Conservation (phyloP, 768 basidiomycete species). For the Holtermanniella nyarrowii region DNA sequence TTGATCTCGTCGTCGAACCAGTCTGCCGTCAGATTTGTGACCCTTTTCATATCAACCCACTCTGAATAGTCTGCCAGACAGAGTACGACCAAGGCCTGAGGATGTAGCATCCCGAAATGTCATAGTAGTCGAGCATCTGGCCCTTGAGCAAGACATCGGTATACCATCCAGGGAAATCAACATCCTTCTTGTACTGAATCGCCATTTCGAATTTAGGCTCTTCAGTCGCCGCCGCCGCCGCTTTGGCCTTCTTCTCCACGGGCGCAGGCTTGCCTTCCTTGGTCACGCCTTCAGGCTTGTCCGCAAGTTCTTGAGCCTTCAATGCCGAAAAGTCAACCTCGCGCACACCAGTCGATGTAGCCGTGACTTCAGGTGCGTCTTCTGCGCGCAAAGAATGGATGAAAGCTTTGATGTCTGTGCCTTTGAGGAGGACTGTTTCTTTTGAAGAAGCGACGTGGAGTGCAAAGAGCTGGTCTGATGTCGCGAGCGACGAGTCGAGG, state of each 20-base stretch:
- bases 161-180: constrained; percentile 90
- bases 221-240: constrained; percentile 41
- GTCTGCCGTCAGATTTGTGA: constrained; percentile 43
- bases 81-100: constrained; percentile 94
- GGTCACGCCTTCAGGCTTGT: constrained; percentile 28
- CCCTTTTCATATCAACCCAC: constrained; percentile 43
- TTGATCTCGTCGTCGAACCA: constrained; percentile 94
- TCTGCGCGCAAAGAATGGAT: constrained; percentile 54
- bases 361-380: constrained; percentile 24
- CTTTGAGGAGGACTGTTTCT: constrained; percentile 66
- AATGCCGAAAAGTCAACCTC: constrained; percentile 63
- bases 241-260: constrained; percentile 17
- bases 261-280: constrained; percentile 18
- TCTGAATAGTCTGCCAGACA: constrained; percentile 94
- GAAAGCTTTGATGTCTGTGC: constrained; percentile 62
- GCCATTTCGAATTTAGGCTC: constrained; percentile 86
- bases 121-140: constrained; percentile 99
- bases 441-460: constrained; percentile 61
- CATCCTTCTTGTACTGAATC: constrained; percentile 89
- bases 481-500: constrained; percentile 67
- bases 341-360: constrained; percentile 54
- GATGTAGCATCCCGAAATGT: constrained; percentile 96
- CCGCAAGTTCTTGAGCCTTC: constrained; percentile 43
- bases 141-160: constrained; percentile 92
- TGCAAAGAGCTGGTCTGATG: constrained; percentile 58